phyloP scores from a whole-genome alignment of 768 basidiomycete genomes.

The Cystobasidium tubakii region DNA sequence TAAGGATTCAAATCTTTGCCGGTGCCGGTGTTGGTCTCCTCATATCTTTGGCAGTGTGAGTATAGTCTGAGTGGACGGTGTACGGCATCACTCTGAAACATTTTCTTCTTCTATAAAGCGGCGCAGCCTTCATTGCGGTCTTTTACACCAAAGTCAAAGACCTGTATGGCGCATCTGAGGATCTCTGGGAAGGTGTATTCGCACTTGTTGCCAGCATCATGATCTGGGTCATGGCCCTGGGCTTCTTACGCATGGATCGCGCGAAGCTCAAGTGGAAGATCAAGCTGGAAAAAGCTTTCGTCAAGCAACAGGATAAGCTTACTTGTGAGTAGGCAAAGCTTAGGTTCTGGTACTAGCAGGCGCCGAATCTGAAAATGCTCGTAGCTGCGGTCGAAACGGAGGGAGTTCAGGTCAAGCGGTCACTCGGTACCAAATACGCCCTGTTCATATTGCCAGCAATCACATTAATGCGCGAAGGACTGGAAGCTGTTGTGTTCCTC shows the following conservation, averaged over 20 bases:
- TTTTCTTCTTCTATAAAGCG: conserved; percentile 51
- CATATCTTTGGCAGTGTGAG: conserved; percentile 63
- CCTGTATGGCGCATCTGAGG: conserved; percentile 77
- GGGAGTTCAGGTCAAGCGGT: conserved; percentile 13
- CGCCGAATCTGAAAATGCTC: too few species aligned
- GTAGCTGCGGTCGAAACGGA: conserved; percentile 44
- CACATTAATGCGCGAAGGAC: conserved; percentile 64
- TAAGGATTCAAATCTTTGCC: conserved; percentile 53
- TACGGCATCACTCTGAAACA: background rate
- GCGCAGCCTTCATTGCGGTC: conserved; percentile 84
- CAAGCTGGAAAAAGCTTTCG: conserved; percentile 75
- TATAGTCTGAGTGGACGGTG: background rate
- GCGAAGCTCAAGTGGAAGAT: conserved; percentile 90
- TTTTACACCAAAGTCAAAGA: conserved; percentile 88
- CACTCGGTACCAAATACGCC: conserved; percentile 59
- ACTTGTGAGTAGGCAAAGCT: background rate
- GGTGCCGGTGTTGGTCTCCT: conserved; percentile 63
- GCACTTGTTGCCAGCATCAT: conserved; percentile 48
- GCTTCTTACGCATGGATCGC: conserved; percentile 91
- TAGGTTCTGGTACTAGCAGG: background rate
- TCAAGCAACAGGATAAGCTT: conserved; percentile 44
- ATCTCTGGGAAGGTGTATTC: conserved; percentile 81
- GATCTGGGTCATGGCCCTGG: conserved; percentile 69
- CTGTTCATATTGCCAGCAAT: conserved; percentile 84
- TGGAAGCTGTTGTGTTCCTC: conserved; percentile 31